Base-by-base conservation (phyloP, 768 basidiomycete genomes). In the Hericium alpestre region DNA sequence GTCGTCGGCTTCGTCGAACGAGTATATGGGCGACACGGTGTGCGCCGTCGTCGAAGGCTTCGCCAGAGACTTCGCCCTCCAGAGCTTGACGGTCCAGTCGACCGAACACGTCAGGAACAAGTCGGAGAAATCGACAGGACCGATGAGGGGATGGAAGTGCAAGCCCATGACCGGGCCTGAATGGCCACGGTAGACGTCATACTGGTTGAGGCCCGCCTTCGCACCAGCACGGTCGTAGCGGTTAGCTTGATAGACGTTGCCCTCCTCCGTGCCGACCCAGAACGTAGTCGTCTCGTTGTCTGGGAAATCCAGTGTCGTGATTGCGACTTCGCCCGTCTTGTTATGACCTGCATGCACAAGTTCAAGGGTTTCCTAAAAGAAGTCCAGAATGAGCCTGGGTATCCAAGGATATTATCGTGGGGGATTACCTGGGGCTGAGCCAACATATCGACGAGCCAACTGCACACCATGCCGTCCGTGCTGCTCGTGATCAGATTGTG, bases 11-110 rank as follows among this genome's bases (percentile, higher is more conserved):
- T 97, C 95, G 62, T 99, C 95, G 65, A 99, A 98, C 41, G 91
- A 93, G 67, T 94, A 88, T 22, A 98, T 63, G 2, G 95, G 90
- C 0, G 80, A 48, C n/a, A 94, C 76, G 16, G 70, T 69, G 62
- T 82, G 79, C 32, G 66, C 59, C 38, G 62, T 62, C 39, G 84
- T 83, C 7, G 86, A 84, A 8, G 88, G 81, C 70, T 90, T 90
- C 46, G 86, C 76, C 40, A 86, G 72, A 11, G 81, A 82, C 71
- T 84, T 90, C 8, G 90, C 80, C 43, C 93, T 78, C 96, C 96
- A 99, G 2, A 99, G 74, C 71, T 98, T 97, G 65, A 96, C 89
- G 10, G 95, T 98, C 96, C 96, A 99, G 69, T 99, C 96, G 38
- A 91, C 93, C 11, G 90, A 91, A 61, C 86, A 80, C 15, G 91